Base-by-base conservation (phyloP, 108 stramenopile genomes). In the Stephanodiscus triporus region DNA sequence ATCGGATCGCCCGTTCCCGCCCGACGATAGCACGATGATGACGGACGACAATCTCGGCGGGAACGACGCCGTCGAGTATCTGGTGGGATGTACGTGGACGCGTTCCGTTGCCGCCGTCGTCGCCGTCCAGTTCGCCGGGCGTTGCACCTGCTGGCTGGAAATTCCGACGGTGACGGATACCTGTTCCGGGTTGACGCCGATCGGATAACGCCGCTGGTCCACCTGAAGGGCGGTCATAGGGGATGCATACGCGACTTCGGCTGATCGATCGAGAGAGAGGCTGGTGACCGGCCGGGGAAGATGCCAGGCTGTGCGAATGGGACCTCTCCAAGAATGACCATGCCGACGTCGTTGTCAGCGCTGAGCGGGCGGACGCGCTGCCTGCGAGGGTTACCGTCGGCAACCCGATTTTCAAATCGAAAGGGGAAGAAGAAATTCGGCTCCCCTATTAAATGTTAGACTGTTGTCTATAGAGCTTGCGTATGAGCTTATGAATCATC, bases 301-400 rank as follows among this genome's bases (percentile, higher is more conserved):
- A 95, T 84, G 91, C 94, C 22, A 80, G 94, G 65, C 55, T 95
- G 63, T 91, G 89, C 58, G 90, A 91, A 68, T 95, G 94, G 94
- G n/a, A n/a, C n/a, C n/a, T n/a, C n/a, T n/a, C n/a, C n/a, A n/a
- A n/a, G n/a, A n/a, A n/a, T n/a, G n/a, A n/a, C n/a, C n/a, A n/a
- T n/a, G n/a, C n/a, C n/a, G n/a, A n/a, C n/a, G n/a, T n/a, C n/a
- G n/a, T n/a, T n/a, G n/a, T n/a, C n/a, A n/a, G n/a, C n/a, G n/a
- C n/a, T n/a, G n/a, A n/a, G n/a, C n/a, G n/a, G n/a, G n/a, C n/a
- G n/a, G n/a, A n/a, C n/a, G n/a, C n/a, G n/a, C n/a, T n/a, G n/a
- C n/a, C n/a, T n/a, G n/a, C n/a, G n/a, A n/a, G n/a, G n/a, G n/a
- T n/a, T n/a, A n/a, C n/a, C n/a, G n/a, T n/a, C n/a, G n/a, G n/a